Conservation (phyloP, 331 rosid species). For the Dryas integrifolia region DNA sequence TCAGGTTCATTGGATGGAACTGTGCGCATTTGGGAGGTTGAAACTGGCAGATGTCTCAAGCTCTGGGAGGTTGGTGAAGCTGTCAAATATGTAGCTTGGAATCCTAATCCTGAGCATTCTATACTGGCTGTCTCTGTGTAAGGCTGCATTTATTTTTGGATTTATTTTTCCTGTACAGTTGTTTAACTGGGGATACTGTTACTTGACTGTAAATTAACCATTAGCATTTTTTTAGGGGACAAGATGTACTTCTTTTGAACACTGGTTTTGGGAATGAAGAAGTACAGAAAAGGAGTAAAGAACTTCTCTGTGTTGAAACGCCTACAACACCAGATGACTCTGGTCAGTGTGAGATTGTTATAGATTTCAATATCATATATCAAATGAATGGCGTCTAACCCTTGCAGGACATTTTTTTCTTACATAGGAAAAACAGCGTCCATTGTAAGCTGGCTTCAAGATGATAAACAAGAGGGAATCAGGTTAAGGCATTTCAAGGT, state of each 20-base stretch:
- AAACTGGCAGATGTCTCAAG: conserved; percentile 81
- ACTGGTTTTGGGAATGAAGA: conserved; percentile 76
- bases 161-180: background rate
- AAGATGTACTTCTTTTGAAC: conserved; percentile 64
- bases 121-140: conserved; percentile 67
- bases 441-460: conserved; percentile 74
- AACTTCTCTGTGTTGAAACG: conserved; percentile 56
- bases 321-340: conserved; percentile 47
- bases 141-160: conserved; percentile 35
- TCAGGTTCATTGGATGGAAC: conserved; percentile 90
- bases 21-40: conserved; percentile 89
- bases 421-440: conserved; percentile 44
- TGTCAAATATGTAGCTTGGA: conserved; percentile 82
- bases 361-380: conserved; percentile 16
- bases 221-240: conserved; percentile 54
- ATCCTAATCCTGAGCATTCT: conserved; percentile 67
- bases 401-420: conserved; percentile 16
- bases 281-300: conserved; percentile 59
- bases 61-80: conserved; percentile 76
- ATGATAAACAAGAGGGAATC: conserved; percentile 59
- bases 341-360: conserved; percentile 46
- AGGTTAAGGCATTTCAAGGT: conserved; percentile 85
- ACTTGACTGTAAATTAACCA: conserved; percentile 19
- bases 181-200: conserved; percentile 1
- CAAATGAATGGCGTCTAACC: conserved; percentile 20